Base-by-base conservation (phyloP, 2,329 filamentous ascomycete genomes). In the Paraphoma sp. region DNA sequence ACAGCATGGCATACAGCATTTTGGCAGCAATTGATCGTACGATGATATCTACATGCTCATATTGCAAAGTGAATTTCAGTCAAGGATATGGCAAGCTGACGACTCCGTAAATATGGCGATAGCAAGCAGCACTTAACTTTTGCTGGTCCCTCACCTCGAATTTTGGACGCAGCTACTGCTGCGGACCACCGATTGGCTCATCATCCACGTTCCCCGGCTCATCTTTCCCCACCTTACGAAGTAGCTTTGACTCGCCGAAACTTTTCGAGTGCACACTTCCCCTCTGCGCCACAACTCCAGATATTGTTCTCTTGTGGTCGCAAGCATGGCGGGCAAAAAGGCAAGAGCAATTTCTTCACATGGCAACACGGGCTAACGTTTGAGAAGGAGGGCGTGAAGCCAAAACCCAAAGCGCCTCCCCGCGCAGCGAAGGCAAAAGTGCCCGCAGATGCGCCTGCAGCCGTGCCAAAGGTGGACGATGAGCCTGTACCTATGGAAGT, bases 251-350 rank as follows among this genome's bases (percentile, higher is more conserved):
- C 67, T 70, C 70, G 68, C 66, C 59, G 45, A 57, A 71, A 69
- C 64, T 70, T 66, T 70, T 73, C 65, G 60, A 52, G 52, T 33
- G 46, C 55, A 52, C 50, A 59, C 60, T 49, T 41, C 54, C 45
- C 54, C 48, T 48, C 57, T 5, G 48, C 53, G 52, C 63, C 56
- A 45, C 48, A 53, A 23, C 40, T 43, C 56, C 45, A 57, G 23
- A 23, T 23, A 58, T 49, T 48, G 53, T 50, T 51, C 45, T 56
- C 45, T 45, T 53, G 58, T 56, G 46, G 53, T 51, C 53, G 46
- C 67, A 69, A 57, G 57, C 33, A 75, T 75, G 72, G 71, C 65
- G 61, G 70, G 64, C 62, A 71, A 67, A 53, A 73, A 71, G 65
- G 72, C 71, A 61, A 2, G 47, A 3, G 16, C 16, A 23, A 36